Evolutionary conservation across 2,329 filamentous ascomycete species (phyloP), one percentile per base, ranked within the genome.

Genomic region (Hypomyces rosellus): DNA sequence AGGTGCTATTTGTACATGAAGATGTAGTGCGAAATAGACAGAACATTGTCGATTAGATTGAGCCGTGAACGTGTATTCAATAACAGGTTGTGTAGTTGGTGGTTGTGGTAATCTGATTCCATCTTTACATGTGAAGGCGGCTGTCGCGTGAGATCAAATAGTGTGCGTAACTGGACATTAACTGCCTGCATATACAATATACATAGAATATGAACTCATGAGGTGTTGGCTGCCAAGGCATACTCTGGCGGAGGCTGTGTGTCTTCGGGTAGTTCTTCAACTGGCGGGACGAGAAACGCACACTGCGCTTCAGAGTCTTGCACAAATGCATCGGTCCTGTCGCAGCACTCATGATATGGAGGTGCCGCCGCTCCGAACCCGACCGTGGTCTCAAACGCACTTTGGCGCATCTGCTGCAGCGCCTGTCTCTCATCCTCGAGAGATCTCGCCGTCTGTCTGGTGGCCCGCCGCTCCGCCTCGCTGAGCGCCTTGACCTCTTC

Each of bases 311-410:
- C 20, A 9, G 48, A 45, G 7, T 53, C 37, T 13, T 34, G 20
- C 22, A 41, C 51, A 43, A 45, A 53, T 4, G 41, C 37, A 20
- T 36, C 34, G 6, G 48, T 42, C 40, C 51, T 34, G 34, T 53
- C 47, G 14, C 51, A 53, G 13, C 51, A 53, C 34, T 53, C 51
- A 22, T 49, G 36, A 46, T 53, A 53, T 16, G 51, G 47, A 12
- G 51, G 51, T 25, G 51, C 51, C n/a, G 51, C 51, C 8, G 47
- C 51, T 13, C 51, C 51, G 12, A 53, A 53, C 18, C 51, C 51
- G 20, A 50, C 51, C 1, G 51, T 53, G 15, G 25, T 25, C 37
- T 53, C 51, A 11, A 53, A 53, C 11, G 51, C 51, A 16, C 41
- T 50, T 16, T 53, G 51, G n/a, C 51, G 51, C n/a, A 54, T 45